phyloP scores from a whole-genome alignment of 169 alveolate species.

The Eimeria tenella region DNA sequence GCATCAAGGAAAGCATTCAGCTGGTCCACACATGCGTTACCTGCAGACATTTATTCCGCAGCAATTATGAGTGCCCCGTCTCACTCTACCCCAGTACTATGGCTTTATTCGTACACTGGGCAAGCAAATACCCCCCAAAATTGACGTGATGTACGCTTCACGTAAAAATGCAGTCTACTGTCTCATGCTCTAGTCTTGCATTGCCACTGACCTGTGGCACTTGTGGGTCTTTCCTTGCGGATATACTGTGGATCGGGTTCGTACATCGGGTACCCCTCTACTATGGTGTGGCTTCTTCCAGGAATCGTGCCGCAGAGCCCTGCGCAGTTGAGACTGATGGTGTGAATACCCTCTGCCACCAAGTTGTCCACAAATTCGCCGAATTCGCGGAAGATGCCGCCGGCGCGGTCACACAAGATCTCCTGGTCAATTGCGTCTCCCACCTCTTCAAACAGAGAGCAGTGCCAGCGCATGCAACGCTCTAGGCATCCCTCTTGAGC shows the following conservation, averaged over 20 bases:
- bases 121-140: neutral
- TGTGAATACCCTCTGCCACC: slow-evolving; percentile 75
- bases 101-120: neutral
- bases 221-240: slow-evolving; percentile 77
- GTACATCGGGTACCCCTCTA: slow-evolving; percentile 78
- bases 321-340: slow-evolving; percentile 22
- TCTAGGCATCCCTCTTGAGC: slow-evolving; percentile 58
- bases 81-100: neutral
- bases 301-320: slow-evolving; percentile 10
- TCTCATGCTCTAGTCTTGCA: neutral
- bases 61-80: neutral
- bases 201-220: slow-evolving; percentile 69
- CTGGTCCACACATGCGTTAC: slow-evolving; percentile 78
- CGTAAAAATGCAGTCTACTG: neutral
- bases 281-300: slow-evolving; percentile 53
- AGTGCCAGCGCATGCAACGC: slow-evolving; percentile 74
- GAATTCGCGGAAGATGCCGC: slow-evolving; percentile 51
- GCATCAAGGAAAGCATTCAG: slow-evolving; percentile 78
- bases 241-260: slow-evolving; percentile 63
- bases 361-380: slow-evolving; percentile 74
- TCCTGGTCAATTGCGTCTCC: slow-evolving; percentile 74
- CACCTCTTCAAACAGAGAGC: slow-evolving; percentile 74
- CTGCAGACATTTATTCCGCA: neutral
- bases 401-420: slow-evolving; percentile 50
- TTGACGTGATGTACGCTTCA: no score